Percentiles rank a stretch among this genome's conserved stretches.
These are phyloP conservation scores for Monosporascus sp. DNA, from an alignment of 2,329 filamentous ascomycete genomes.

Conservation along the genomic window DNA sequence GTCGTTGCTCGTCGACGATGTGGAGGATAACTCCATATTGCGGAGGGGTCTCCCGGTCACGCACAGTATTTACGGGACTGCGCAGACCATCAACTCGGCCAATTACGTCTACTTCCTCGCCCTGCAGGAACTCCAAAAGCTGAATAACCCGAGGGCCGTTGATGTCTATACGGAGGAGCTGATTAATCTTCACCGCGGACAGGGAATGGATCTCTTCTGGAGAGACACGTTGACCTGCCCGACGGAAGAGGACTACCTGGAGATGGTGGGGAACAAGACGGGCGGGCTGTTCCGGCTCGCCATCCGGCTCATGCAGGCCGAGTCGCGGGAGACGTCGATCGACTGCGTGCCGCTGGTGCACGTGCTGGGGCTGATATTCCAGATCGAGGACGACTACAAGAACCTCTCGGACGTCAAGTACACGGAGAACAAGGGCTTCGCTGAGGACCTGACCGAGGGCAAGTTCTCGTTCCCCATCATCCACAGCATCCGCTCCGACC, in stretches of 20 bases:
- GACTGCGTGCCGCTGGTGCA: slow-evolving; percentile 84
- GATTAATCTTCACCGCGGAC: slow-evolving; percentile 76
- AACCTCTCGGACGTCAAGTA: slow-evolving; percentile 76
- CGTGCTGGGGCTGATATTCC: slow-evolving; percentile 78
- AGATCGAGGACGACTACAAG: slow-evolving; percentile 90
- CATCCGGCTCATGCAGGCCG: slow-evolving; percentile 83
- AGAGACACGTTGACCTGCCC: slow-evolving; percentile 78
- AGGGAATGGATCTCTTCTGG: slow-evolving; percentile 92
- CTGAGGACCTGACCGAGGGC: slow-evolving; percentile 92
- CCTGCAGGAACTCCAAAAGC: slow-evolving; percentile 65
- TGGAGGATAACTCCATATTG: slow-evolving; percentile 74
- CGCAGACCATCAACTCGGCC: slow-evolving; percentile 85
- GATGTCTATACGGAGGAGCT: slow-evolving; percentile 76
- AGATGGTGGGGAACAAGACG: slow-evolving; percentile 91
- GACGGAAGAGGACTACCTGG: slow-evolving; percentile 83
- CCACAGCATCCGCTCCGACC: slow-evolving; percentile 79
- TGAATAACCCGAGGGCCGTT: slow-evolving; percentile 62
- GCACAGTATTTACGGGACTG: slow-evolving; percentile 76
- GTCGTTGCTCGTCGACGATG: slow-evolving; percentile 79
- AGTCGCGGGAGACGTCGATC: slow-evolving; percentile 42
- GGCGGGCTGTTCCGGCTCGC: slow-evolving; percentile 80
- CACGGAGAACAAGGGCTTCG: slow-evolving; percentile 84
- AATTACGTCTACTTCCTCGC: slow-evolving; percentile 87
- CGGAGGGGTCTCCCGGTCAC: slow-evolving; percentile 77
- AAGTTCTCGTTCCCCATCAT: slow-evolving; percentile 97